Evolutionary conservation across 129 eudicot genomes (phyloP).

Genomic region (Helianthus annuus): HanXRQr2.0-SUNRISE NC_035445.2:79829945-79830444

Average conservation of each 20-base stretch:
- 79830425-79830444: slow-evolving; percentile 82
- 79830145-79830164: slow-evolving; percentile 54
- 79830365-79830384: slow-evolving; percentile 48
- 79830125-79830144: neutral
- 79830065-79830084: neutral
- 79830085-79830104: neutral
- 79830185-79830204: slow-evolving; percentile 88
- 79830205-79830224: slow-evolving; percentile 73
- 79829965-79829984: no score
- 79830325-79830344: neutral
- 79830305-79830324: neutral
- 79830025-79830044: no score
- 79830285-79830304: neutral
- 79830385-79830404: slow-evolving; percentile 66
- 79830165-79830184: slow-evolving; percentile 92
- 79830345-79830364: neutral
- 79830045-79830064: neutral
- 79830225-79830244: slow-evolving; percentile 81
- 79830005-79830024: no score
- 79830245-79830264: slow-evolving; percentile 71
- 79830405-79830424: slow-evolving; percentile 72
- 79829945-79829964: no score
- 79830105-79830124: neutral
- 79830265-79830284: slow-evolving; percentile 88
- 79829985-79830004: no score